A percentile compares a stretch with the other conserved stretches of the same genome.
phyloP scores from a whole-genome alignment of 2,329 filamentous ascomycete genomes.

The Penicillium sp. region DNA sequence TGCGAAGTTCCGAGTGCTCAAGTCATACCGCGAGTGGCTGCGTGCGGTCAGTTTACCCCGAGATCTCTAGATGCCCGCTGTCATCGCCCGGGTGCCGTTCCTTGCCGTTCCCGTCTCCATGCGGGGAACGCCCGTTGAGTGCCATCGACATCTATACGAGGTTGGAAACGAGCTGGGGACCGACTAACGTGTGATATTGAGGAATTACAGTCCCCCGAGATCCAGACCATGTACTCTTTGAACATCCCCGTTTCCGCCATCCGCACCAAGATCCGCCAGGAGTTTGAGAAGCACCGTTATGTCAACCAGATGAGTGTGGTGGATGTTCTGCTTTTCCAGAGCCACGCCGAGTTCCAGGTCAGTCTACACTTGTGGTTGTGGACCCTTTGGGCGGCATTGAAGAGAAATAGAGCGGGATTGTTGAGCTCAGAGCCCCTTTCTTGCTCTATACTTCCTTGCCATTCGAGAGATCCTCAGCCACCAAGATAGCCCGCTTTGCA shows the following conservation, averaged over 20 bases:
- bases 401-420: neutral
- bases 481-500: too few relatives aligned
- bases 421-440: neutral
- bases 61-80: slow-evolving; percentile 6
- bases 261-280: slow-evolving; percentile 89
- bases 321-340: slow-evolving; percentile 85
- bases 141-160: neutral
- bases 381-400: neutral
- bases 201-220: slow-evolving; percentile 72
- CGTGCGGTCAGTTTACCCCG: slow-evolving; percentile 68
- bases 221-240: slow-evolving; percentile 95
- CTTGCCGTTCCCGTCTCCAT: neutral
- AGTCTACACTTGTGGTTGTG: slow-evolving; percentile 10
- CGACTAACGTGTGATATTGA: slow-evolving; percentile 9
- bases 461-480: neutral
- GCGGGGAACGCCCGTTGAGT: neutral
- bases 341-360: slow-evolving; percentile 91
- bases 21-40: slow-evolving; percentile 92
- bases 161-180: neutral
- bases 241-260: slow-evolving; percentile 81
- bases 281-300: slow-evolving; percentile 93
- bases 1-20: slow-evolving; percentile 79
- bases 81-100: slow-evolving; percentile 3
- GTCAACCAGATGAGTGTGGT: slow-evolving; percentile 83
- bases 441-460: neutral